Percentiles rank a stretch among this genome's conserved stretches.
Evolutionary conservation across 495 filamentous ascomycete species (phyloP).

Genomic region (Neohortaea acidophila): DNA sequence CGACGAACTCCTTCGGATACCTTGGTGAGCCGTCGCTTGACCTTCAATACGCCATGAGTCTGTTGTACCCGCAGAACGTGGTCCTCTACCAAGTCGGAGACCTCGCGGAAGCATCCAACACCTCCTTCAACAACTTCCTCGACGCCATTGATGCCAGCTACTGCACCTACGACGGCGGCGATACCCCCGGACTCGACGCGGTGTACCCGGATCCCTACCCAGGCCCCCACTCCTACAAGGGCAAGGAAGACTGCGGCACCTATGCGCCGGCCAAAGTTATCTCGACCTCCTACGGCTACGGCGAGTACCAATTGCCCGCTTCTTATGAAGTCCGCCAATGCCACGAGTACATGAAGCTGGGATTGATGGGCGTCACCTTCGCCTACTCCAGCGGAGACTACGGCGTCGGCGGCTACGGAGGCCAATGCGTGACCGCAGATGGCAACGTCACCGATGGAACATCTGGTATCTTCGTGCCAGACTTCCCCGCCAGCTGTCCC

Average conservation of each 20-base stretch:
- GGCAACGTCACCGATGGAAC: slow-evolving; percentile 43
- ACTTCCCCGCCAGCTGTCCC: slow-evolving; percentile 58
- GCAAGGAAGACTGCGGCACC: slow-evolving; percentile 14
- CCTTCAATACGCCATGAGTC: slow-evolving; percentile 25
- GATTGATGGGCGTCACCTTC: slow-evolving; percentile 29
- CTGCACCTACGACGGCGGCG: slow-evolving; percentile 24
- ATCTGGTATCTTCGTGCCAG: slow-evolving; percentile 41
- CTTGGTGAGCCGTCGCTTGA: slow-evolving; percentile 20
- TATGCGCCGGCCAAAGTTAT: slow-evolving; percentile 16
- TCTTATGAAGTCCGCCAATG: slow-evolving; percentile 13
- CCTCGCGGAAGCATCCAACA: slow-evolving; percentile 13
- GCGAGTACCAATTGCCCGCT: slow-evolving; percentile 4
- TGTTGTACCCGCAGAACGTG: slow-evolving; percentile 28
- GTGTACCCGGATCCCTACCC: slow-evolving; percentile 24
- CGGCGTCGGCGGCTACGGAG: slow-evolving; percentile 43
- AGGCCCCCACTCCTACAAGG: slow-evolving; percentile 22
- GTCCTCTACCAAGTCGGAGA: slow-evolving; percentile 31
- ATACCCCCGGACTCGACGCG: slow-evolving; percentile 22
- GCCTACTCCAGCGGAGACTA: slow-evolving; percentile 30
- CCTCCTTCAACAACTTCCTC: slow-evolving; percentile 30
- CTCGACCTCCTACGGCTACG: slow-evolving; percentile 6
- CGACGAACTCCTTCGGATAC: too few species aligned
- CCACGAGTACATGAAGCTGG: slow-evolving; percentile 32
- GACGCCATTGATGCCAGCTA: slow-evolving; percentile 31
- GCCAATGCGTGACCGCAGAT: slow-evolving; percentile 42